Percentiles rank a stretch among this genome's conserved stretches.
phyloP scores from a whole-genome alignment of 768 basidiomycete genomes.

The Mycena alexandri region DNA sequence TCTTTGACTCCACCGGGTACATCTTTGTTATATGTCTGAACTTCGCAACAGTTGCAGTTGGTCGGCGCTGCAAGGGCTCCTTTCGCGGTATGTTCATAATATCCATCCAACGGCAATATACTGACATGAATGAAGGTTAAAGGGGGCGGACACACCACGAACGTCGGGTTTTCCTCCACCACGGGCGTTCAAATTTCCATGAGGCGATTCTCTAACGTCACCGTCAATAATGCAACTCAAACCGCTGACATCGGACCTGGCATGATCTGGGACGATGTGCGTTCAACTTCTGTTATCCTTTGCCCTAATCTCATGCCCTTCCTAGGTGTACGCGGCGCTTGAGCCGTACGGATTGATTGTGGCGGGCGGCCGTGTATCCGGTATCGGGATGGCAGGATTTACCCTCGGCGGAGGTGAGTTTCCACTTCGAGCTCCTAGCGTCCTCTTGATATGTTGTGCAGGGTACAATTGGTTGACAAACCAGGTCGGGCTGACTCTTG shows the following conservation, averaged over 20 bases:
- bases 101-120: not conserved
- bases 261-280: conserved; percentile 73
- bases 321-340: conserved; percentile 59
- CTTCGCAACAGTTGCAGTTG: conserved; percentile 58
- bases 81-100: conserved; percentile 65
- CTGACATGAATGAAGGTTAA: conserved; percentile 57
- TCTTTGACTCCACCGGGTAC: conserved; percentile 29
- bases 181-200: conserved; percentile 70
- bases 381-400: conserved; percentile 72
- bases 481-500: conserved; percentile 69
- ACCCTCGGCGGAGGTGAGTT: conserved; percentile 67
- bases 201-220: conserved; percentile 60
- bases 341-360: conserved; percentile 64
- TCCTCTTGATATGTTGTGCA: not conserved
- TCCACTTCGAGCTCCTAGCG: not conserved
- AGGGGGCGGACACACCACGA: conserved; percentile 71
- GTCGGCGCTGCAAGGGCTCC: conserved; percentile 58
- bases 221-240: conserved; percentile 53
- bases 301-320: not conserved
- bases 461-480: conserved; percentile 75
- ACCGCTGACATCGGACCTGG: conserved; percentile 60
- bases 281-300: not conserved
- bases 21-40: conserved; percentile 1
- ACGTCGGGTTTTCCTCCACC: conserved; percentile 72
- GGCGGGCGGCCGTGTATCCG: conserved; percentile 69